These are phyloP conservation scores for Eimeria tenella DNA, from an alignment of 169 alveolate species.

Conservation along the genomic window DNA sequence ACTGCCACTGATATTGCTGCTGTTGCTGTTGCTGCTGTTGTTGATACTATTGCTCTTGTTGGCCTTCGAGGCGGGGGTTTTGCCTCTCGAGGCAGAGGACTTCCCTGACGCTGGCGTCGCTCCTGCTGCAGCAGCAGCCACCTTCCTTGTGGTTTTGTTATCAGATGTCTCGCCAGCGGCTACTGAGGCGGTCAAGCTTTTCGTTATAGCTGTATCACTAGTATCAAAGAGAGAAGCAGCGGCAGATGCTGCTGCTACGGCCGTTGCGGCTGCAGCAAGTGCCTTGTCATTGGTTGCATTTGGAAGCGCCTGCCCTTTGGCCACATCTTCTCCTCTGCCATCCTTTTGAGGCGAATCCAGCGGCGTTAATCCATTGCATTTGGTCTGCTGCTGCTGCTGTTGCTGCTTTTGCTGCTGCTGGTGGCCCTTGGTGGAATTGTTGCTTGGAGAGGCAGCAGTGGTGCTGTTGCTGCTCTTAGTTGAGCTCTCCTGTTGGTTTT, in stretches of 20 bases:
- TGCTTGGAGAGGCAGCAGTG: not conserved
- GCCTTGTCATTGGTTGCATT: not conserved
- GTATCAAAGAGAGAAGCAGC: no score
- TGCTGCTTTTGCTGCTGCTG: constrained; percentile 22
- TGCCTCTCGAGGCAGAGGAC: not conserved
- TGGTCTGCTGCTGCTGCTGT: constrained; percentile 13
- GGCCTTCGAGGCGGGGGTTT: not conserved
- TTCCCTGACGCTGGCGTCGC: not conserved
- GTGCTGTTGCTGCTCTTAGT: not conserved
- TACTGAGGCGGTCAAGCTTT: no score
- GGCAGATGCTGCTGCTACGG: no score
- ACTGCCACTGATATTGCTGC: not conserved
- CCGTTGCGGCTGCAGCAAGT: not conserved
- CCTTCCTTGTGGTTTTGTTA: no score
- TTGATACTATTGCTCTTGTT: not conserved
- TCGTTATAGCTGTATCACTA: no score
- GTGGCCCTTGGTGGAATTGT: not conserved
- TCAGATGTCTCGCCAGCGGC: no score
- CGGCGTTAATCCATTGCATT: not conserved
- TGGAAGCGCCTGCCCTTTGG: not conserved
- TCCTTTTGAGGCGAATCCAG: not conserved
- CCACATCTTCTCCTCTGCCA: not conserved
- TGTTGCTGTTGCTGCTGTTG: constrained; percentile 10
- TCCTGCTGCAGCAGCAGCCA: constrained; percentile 20
- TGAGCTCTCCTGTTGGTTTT: not conserved